phyloP scores from a whole-genome alignment of 1,139 yeast genomes.

The Debaryomyces singareniensis region DNA sequence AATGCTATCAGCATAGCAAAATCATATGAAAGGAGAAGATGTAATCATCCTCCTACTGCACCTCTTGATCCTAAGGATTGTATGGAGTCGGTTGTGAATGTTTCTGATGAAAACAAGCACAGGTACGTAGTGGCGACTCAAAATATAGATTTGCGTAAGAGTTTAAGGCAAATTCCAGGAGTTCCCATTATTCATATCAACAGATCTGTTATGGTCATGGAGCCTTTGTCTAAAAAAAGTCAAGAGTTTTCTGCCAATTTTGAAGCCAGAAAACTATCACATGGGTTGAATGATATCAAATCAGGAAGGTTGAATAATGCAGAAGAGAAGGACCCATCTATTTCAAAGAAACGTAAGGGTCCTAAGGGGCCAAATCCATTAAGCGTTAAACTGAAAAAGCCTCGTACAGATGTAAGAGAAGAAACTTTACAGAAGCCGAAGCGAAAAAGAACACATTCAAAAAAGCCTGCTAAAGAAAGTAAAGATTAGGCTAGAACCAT shows the following conservation, averaged over 20 bases:
- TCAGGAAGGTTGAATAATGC: constrained; percentile 20
- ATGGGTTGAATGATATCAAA: constrained; percentile 63
- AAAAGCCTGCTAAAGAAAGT: constrained; percentile 1
- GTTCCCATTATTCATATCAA: constrained; percentile 84
- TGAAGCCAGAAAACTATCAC: constrained; percentile 63
- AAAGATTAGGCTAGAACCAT: not conserved
- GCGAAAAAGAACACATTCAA: constrained; percentile 30
- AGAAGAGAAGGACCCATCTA: constrained; percentile 16
- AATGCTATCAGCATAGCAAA: constrained; percentile 76
- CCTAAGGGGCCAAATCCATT: constrained; percentile 79
- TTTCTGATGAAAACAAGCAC: constrained; percentile 77
- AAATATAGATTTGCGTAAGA: constrained; percentile 58
- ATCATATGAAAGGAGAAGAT: constrained; percentile 66
- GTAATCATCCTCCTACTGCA: constrained; percentile 52
- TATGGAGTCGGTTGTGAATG: constrained; percentile 60
- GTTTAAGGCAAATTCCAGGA: constrained; percentile 74
- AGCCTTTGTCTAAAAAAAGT: constrained; percentile 77
- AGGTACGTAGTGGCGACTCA: constrained; percentile 87
- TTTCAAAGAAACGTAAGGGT: constrained; percentile 56
- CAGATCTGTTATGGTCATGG: constrained; percentile 93
- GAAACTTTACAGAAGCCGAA: constrained; percentile 17
- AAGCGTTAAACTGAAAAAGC: constrained; percentile 68
- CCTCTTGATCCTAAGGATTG: constrained; percentile 74
- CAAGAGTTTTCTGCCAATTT: constrained; percentile 43
- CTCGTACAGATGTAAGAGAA: constrained; percentile 8